phyloP scores from a whole-genome alignment of 169 alveolate genomes.

The Cryptosporidium ubiquitum region DNA sequence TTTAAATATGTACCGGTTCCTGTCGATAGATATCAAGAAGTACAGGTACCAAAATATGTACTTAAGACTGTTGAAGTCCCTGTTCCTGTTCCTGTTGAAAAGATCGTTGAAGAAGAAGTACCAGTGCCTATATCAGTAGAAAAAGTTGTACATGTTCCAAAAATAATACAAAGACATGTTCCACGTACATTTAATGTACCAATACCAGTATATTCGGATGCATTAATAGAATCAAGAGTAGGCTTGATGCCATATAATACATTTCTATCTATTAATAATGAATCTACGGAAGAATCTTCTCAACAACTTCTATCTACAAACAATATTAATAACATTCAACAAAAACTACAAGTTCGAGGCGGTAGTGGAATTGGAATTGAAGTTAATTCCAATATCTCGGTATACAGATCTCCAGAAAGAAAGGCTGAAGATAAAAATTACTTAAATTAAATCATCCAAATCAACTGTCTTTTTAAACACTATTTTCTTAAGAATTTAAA shows the following conservation, averaged over 20 bases:
- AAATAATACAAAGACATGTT: conserved; percentile 72
- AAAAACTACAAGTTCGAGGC: not conserved
- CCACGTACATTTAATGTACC: conserved; percentile 72
- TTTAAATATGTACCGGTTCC: conserved; percentile 51
- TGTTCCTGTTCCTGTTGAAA: conserved; percentile 71
- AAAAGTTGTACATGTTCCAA: conserved; percentile 70
- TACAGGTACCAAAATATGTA: conserved; percentile 73
- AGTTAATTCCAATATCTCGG: conserved; percentile 1
- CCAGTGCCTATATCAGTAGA: conserved; percentile 70
- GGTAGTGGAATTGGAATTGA: conserved; percentile 16
- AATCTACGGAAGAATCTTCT: not conserved
- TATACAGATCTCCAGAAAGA: conserved; percentile 5
- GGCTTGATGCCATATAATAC: conserved; percentile 70
- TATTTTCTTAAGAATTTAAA: not conserved
- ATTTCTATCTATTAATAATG: conserved; percentile 56
- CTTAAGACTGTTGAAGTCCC: conserved; percentile 70
- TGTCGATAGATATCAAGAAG: conserved; percentile 65
- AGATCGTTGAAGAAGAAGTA: conserved; percentile 67
- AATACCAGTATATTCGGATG: conserved; percentile 71
- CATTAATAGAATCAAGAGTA: conserved; percentile 64
- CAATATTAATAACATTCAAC: not conserved
- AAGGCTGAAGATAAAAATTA: not conserved
- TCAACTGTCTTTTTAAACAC: not conserved
- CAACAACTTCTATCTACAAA: not conserved
- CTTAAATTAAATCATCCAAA: not conserved